Evolutionary conservation across 345 rosid genomes (phyloP).

Genomic region (Sonneratia alba): DNA sequence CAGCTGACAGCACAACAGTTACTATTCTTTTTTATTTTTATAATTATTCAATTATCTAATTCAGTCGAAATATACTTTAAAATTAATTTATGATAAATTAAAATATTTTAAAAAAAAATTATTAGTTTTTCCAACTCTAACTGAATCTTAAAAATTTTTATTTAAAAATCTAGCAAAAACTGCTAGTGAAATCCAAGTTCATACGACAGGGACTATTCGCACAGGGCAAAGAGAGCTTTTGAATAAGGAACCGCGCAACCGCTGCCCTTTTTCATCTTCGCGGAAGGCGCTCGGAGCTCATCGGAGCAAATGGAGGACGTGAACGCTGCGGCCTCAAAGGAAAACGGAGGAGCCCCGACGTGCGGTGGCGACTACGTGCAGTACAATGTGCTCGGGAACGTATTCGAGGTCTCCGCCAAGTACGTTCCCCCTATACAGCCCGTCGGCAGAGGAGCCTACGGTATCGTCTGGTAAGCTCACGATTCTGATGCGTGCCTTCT

Average conservation of each 20-base stretch:
- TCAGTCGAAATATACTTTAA: too few relatives aligned
- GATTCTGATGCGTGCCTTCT: background rate
- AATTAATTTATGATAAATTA: too few relatives aligned
- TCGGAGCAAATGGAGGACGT: conserved; percentile 9
- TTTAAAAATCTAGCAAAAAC: too few relatives aligned
- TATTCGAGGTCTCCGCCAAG: conserved; percentile 58
- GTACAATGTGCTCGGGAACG: conserved; percentile 57
- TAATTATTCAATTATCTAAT: too few relatives aligned
- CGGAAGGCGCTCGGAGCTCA: background rate
- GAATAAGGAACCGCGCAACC: background rate
- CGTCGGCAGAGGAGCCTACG: conserved; percentile 81
- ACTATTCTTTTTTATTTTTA: too few relatives aligned
- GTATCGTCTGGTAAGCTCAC: conserved; percentile 67
- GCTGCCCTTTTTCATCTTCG: background rate
- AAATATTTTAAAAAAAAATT: too few relatives aligned
- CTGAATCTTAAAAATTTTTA: too few relatives aligned
- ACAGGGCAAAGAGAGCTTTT: background rate
- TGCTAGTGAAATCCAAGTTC: too few relatives aligned
- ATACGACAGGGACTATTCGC: too few relatives aligned
- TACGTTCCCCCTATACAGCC: conserved; percentile 80
- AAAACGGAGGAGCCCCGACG: background rate
- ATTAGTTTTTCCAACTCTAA: too few relatives aligned
- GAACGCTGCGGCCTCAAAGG: background rate
- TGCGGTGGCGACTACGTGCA: conserved; percentile 45
- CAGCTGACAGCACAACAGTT: background rate